A percentile compares a stretch with the other conserved stretches of the same genome.
These are phyloP conservation scores for Xanthoconium separans DNA, from an alignment of 1,284 basidiomycete species.

Conservation along the genomic window DNA sequence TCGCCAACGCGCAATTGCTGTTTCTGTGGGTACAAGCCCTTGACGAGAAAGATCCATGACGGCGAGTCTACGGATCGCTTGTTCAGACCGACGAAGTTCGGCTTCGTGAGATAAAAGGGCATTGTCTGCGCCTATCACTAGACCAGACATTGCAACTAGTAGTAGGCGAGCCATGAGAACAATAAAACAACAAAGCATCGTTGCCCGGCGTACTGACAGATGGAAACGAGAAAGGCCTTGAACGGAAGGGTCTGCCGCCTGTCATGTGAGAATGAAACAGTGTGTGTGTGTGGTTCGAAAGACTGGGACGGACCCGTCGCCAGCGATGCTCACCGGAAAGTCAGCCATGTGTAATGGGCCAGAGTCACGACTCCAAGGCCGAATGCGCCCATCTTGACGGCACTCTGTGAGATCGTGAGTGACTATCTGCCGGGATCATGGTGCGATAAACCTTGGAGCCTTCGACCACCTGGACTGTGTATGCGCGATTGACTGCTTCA, in stretches of 20 bases:
- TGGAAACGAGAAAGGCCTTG: constrained; percentile 73
- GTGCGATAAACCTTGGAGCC: constrained; percentile 42
- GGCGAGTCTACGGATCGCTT: constrained; percentile 69
- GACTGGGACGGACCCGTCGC: neutral
- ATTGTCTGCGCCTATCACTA: constrained; percentile 73
- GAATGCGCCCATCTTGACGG: constrained; percentile 48
- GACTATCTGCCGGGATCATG: neutral
- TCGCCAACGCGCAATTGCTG: constrained; percentile 81
- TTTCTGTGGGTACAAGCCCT: constrained; percentile 79
- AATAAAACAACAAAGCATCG: neutral
- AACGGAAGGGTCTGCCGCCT: constrained; percentile 80
- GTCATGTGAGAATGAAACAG: neutral
- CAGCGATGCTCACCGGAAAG: constrained; percentile 57
- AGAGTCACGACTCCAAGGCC: constrained; percentile 64
- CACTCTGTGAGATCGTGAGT: constrained; percentile 47
- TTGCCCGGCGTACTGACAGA: constrained; percentile 41
- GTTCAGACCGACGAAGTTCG: constrained; percentile 63
- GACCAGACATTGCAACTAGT: constrained; percentile 62
- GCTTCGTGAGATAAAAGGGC: constrained; percentile 74
- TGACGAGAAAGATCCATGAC: constrained; percentile 70
- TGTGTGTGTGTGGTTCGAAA: neutral
- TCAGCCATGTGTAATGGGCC: constrained; percentile 76
- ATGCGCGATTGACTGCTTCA: constrained; percentile 54
- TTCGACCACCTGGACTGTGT: constrained; percentile 53
- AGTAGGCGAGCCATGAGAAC: neutral